Conservation (phyloP, 192 early-diverging fungal species). For the Bifiguratus adelaidae region DNA sequence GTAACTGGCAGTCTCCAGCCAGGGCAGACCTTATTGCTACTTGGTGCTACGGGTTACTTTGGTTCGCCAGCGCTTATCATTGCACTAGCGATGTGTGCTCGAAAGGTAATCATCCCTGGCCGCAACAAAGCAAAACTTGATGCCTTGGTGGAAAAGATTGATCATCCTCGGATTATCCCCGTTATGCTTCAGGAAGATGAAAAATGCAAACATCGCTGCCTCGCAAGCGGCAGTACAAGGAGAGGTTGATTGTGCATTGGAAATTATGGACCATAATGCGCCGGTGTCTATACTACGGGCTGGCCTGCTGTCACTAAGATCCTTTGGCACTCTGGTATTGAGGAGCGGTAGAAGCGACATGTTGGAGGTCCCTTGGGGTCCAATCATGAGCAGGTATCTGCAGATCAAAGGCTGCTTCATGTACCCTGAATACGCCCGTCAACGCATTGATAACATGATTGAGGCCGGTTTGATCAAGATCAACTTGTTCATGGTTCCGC, state of each 20-base stretch:
- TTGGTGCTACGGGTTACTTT: slow-evolving; percentile 17
- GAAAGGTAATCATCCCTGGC: slow-evolving; percentile 13
- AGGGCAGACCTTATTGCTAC: slow-evolving; percentile 17
- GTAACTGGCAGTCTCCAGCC: slow-evolving; percentile 7
- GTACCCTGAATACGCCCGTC: slow-evolving; percentile 9
- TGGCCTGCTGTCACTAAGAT: slow-evolving; percentile 7
- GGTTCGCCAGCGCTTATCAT: slow-evolving; percentile 11
- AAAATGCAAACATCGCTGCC: slow-evolving; percentile 4
- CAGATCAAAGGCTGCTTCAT: slow-evolving; percentile 21
- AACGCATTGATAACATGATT: slow-evolving; percentile 6
- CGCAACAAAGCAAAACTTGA: slow-evolving; percentile 6
- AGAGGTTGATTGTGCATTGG: slow-evolving; percentile 12
- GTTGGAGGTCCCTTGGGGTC: slow-evolving; percentile 4
- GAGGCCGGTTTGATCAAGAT: slow-evolving; percentile 17
- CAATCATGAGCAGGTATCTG: slow-evolving; percentile 12
- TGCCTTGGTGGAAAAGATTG: slow-evolving; percentile 6
- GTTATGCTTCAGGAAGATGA: slow-evolving; percentile 10
- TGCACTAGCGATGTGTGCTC: slow-evolving; percentile 15
- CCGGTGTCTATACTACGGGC: slow-evolving; percentile 4
- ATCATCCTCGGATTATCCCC: slow-evolving; percentile 9
- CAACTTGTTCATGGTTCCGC: background rate
- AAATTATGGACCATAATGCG: slow-evolving; percentile 10
- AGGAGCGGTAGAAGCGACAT: slow-evolving; percentile 7
- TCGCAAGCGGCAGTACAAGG: slow-evolving; percentile 12
- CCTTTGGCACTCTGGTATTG: slow-evolving; percentile 3